phyloP scores from a whole-genome alignment of 2,329 filamentous ascomycete genomes.

The Fusarium marasasianum region DNA sequence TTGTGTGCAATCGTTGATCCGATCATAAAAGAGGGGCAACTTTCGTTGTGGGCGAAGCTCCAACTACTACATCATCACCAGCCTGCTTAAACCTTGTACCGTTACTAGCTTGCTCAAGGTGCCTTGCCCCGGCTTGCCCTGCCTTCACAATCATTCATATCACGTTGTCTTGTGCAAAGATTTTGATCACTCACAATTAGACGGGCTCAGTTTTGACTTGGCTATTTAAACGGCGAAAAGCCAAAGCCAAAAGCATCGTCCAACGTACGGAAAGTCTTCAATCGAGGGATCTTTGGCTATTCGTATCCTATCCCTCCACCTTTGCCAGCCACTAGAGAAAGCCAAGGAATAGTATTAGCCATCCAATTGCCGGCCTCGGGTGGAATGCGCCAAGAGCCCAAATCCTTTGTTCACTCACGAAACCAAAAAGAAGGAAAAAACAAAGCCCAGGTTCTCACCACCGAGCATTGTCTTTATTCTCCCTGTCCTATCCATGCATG shows the following conservation, averaged over 20 bases:
- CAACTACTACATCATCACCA: slow-evolving; percentile 33
- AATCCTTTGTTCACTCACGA: slow-evolving; percentile 38
- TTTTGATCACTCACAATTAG: not conserved
- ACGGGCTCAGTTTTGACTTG: not conserved
- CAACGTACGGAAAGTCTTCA: not conserved
- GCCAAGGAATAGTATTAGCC: slow-evolving; percentile 16
- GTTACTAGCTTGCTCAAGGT: slow-evolving; percentile 4
- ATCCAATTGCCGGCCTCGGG: slow-evolving; percentile 33
- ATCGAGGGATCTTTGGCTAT: not conserved
- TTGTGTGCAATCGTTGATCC: slow-evolving; percentile 26
- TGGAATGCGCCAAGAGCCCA: slow-evolving; percentile 37
- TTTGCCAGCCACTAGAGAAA: slow-evolving; percentile 26
- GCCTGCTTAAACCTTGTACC: slow-evolving; percentile 34
- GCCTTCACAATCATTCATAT: not conserved
- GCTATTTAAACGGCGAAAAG: not conserved
- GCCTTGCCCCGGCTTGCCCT: not conserved
- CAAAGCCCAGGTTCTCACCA: slow-evolving; percentile 2
- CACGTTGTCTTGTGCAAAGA: not conserved
- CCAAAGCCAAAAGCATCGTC: not conserved
- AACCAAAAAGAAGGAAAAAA: not conserved
- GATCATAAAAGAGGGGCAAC: slow-evolving; percentile 37
- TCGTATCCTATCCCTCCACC: slow-evolving; percentile 17
- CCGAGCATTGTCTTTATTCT: slow-evolving; percentile 9
- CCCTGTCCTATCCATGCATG: not conserved
- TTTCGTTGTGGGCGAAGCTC: slow-evolving; percentile 29